Conservation (phyloP, 148 eudicot genomes). For the Oxyria digyna region DNA sequence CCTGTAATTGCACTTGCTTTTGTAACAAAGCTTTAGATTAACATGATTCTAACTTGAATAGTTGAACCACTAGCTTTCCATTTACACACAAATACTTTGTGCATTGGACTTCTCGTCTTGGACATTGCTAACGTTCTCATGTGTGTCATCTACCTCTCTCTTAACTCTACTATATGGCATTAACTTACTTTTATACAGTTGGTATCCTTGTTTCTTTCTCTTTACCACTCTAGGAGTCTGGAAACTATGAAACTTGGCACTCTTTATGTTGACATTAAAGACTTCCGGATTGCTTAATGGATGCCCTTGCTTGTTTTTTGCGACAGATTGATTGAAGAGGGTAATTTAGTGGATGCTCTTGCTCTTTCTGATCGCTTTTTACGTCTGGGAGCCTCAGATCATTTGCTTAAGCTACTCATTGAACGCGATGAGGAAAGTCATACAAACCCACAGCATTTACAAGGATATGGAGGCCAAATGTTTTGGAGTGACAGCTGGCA, state of each 20-base stretch:
- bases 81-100: not conserved
- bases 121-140: not conserved
- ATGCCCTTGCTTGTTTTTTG: not conserved
- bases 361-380: conserved; percentile 95
- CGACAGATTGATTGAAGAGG: conserved; percentile 74
- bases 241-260: not conserved
- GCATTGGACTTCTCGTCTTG: not conserved
- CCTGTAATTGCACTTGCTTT: not conserved
- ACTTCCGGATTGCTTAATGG: too few relatives aligned
- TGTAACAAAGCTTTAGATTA: not conserved
- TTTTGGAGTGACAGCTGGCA: conserved; percentile 80
- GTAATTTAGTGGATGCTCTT: conserved; percentile 85
- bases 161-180: not conserved
- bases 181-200: not conserved
- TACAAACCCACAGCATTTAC: conserved; percentile 26
- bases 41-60: not conserved
- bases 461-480: conserved; percentile 26
- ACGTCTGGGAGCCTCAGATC: conserved; percentile 85
- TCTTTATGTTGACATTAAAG: not conserved
- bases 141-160: not conserved
- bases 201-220: not conserved
- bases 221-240: not conserved
- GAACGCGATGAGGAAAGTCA: conserved; percentile 51
- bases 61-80: not conserved
- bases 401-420: conserved; percentile 68